Conservation (phyloP, 225 moss, liverwort and hornwort species). For the Physcomitrellopsis africana region DNA sequence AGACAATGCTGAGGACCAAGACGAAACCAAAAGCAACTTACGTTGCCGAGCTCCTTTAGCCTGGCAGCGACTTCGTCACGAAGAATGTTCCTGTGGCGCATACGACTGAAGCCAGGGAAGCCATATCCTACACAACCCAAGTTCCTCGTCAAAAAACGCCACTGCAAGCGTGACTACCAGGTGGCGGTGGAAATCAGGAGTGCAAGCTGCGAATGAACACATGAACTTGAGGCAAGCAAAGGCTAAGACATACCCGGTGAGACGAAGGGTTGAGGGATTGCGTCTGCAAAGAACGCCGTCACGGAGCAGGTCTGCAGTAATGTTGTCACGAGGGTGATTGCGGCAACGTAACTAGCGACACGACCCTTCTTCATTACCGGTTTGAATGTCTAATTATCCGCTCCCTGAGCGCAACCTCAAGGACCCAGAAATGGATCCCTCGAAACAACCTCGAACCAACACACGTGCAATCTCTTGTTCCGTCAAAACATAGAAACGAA, state of each 20-base stretch:
- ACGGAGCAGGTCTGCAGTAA: conserved; percentile 33
- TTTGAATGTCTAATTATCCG: conserved; percentile 41
- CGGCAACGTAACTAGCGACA: conserved; percentile 37
- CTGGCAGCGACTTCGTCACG: conserved; percentile 79
- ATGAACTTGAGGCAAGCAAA: neutral
- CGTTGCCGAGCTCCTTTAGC: conserved; percentile 80
- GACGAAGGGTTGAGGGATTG: conserved; percentile 37
- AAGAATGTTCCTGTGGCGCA: conserved; percentile 53
- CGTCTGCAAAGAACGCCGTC: conserved; percentile 46
- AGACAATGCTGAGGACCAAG: conserved; percentile 26
- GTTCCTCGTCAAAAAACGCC: conserved; percentile 16
- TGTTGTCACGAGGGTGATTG: conserved; percentile 37
- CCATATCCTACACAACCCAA: conserved; percentile 52
- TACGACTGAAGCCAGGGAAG: conserved; percentile 44
- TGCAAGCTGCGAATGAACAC: neutral
- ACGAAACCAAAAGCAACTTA: conserved; percentile 35
- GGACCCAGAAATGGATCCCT: conserved; percentile 19
- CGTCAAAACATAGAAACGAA: too few relatives aligned
- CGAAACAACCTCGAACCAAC: neutral
- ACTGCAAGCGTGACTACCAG: too few relatives aligned
- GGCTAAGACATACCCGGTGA: conserved; percentile 25
- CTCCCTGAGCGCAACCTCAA: conserved; percentile 40
- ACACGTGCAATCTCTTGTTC: too few relatives aligned
- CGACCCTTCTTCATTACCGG: conserved; percentile 64
- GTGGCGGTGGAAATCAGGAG: too few relatives aligned